Evolutionary conservation across 331 rosid genomes (phyloP).

Genomic region (Acacia concinna): DNA sequence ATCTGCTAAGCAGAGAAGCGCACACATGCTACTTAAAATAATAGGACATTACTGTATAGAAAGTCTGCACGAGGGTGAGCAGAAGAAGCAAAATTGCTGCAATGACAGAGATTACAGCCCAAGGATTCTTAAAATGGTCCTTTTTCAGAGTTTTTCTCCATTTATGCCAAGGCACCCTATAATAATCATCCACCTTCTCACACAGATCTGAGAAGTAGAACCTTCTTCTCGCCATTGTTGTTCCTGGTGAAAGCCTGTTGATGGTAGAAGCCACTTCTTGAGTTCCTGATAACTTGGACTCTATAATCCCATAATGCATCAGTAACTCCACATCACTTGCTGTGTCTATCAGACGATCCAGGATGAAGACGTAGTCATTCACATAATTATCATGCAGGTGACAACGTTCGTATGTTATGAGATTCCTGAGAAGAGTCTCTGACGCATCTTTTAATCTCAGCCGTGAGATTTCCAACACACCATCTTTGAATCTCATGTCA

Average conservation of each 20-base stretch:
- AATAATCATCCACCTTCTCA: background rate
- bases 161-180: background rate
- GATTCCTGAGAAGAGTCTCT: background rate
- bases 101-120: background rate
- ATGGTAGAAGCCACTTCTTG: background rate
- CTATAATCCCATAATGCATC: background rate
- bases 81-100: conserved; percentile 9
- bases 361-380: background rate
- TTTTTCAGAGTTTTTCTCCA: background rate
- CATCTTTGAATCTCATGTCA: background rate
- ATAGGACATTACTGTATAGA: too few species aligned
- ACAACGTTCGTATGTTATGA: background rate
- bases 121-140: background rate
- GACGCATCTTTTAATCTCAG: background rate
- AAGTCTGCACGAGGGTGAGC: background rate
- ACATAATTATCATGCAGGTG: background rate
- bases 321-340: background rate
- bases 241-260: background rate
- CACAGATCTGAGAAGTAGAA: conserved; percentile 1
- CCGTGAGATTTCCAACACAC: background rate
- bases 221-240: background rate
- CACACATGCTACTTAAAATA: too few species aligned
- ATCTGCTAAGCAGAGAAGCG: too few species aligned
- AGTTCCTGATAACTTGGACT: background rate
- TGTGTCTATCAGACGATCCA: background rate